Conservation (phyloP, 2,329 filamentous ascomycete species). For the Arthrinium phaeospermum region DNA sequence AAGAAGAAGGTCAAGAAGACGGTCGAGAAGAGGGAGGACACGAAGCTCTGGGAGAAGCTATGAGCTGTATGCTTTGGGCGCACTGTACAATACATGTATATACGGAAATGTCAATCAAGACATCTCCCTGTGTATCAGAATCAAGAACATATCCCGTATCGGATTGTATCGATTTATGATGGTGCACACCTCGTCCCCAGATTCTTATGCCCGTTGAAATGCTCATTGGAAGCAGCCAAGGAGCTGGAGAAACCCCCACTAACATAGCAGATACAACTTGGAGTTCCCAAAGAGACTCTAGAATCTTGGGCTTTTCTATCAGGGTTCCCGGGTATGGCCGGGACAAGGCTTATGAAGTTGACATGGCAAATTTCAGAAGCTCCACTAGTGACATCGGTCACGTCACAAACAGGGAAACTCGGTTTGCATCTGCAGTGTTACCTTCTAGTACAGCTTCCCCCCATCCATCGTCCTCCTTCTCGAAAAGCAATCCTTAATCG, state of each 20-base stretch:
- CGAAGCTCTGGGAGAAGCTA: conserved; percentile 47
- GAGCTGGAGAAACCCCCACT: not conserved
- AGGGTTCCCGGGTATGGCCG: not conserved
- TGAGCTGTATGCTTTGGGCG: conserved; percentile 8
- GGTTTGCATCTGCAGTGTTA: not conserved
- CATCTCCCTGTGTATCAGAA: conserved; percentile 7
- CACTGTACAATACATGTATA: conserved; percentile 18
- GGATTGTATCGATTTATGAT: not conserved
- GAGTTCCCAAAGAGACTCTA: not conserved
- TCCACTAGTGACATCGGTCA: not conserved
- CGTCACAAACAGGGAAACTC: not conserved
- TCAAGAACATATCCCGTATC: not conserved
- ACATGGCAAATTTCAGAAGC: not conserved
- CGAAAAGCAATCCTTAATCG: not conserved
- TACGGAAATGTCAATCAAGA: not conserved
- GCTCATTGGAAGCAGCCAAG: not conserved
- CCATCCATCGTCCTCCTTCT: not conserved
- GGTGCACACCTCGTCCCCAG: not conserved
- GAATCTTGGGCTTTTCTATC: not conserved
- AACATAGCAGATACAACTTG: not conserved
- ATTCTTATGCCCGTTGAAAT: not conserved
- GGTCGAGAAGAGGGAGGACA: conserved; percentile 48
- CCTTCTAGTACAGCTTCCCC: not conserved
- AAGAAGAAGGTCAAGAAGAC: conserved; percentile 39
- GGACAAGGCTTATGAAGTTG: not conserved